Evolutionary conservation across 2,329 filamentous ascomycete species (phyloP).

Genomic region (Monosporascus cannonballus): DNA sequence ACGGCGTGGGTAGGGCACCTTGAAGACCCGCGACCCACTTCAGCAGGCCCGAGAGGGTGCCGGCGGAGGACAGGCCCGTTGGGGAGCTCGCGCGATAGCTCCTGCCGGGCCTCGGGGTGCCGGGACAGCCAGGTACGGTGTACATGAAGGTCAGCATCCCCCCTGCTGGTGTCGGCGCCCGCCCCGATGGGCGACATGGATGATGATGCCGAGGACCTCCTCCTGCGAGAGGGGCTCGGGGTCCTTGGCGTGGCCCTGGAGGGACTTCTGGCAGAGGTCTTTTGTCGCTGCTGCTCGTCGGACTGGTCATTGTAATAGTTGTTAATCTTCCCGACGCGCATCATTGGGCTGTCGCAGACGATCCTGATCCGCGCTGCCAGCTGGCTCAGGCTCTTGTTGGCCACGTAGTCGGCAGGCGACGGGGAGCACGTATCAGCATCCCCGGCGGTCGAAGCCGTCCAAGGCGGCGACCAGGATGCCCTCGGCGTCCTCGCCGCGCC

Average conservation of each 20-base stretch:
- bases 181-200: conserved; percentile 14
- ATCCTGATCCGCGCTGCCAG: too few species aligned
- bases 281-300: too few species aligned
- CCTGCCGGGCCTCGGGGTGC: conserved; percentile 3
- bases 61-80: background rate
- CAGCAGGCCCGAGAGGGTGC: background rate
- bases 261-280: conserved; percentile 5
- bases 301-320: too few species aligned
- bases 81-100: conserved; percentile 9
- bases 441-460: too few species aligned
- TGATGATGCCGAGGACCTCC: conserved; percentile 8
- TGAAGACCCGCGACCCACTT: conserved; percentile 6
- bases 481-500: too few species aligned
- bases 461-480: too few species aligned
- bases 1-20: conserved; percentile 16
- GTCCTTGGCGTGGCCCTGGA: conserved; percentile 8
- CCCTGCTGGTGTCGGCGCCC: conserved; percentile 14
- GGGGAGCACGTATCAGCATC: too few species aligned
- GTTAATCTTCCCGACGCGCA: too few species aligned
- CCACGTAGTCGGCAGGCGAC: too few species aligned
- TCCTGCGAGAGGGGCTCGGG: conserved; percentile 3
- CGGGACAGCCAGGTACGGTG: conserved; percentile 7
- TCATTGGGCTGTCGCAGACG: too few species aligned
- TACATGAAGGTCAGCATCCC: conserved; percentile 9
- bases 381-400: too few species aligned